Conservation (phyloP, 2,329 filamentous ascomycete species). For the Aotearoamyces nothofagi region DNA sequence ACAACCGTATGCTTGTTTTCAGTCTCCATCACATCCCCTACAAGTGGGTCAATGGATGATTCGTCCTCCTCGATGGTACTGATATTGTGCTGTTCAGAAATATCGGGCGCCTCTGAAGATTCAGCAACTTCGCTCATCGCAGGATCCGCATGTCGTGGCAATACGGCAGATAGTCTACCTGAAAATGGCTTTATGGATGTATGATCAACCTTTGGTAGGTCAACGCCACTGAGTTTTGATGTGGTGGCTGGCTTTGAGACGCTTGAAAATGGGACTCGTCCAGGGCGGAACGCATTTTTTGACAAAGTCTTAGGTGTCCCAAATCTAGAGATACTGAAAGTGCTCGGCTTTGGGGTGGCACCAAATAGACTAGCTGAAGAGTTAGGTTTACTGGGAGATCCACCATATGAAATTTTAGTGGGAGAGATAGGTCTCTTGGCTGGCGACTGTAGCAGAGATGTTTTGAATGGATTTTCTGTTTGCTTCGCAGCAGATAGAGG, state of each 20-base stretch:
- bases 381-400: conserved; percentile 14
- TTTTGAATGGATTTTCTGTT: conserved; percentile 11
- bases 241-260: conserved; percentile 2
- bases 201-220: not conserved
- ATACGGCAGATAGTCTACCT: conserved; percentile 23
- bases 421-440: conserved; percentile 18
- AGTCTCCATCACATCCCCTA: not conserved
- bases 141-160: conserved; percentile 21
- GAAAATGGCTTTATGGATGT: conserved; percentile 17
- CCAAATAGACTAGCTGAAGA: conserved; percentile 7
- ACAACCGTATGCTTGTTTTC: not conserved
- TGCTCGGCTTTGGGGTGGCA: conserved; percentile 14
- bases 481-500: conserved; percentile 12
- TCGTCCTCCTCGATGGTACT: not conserved
- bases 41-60: not conserved
- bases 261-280: conserved; percentile 10
- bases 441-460: conserved; percentile 19
- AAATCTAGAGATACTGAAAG: conserved; percentile 18
- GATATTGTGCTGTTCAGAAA: not conserved
- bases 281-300: conserved; percentile 8
- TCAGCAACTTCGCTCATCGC: conserved; percentile 6
- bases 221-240: not conserved
- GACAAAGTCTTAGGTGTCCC: conserved; percentile 14
- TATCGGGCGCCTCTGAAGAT: not conserved
- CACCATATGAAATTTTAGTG: conserved; percentile 15